Conservation (phyloP, 2,329 filamentous ascomycete genomes). For the Ascochyta fabae region DNA sequence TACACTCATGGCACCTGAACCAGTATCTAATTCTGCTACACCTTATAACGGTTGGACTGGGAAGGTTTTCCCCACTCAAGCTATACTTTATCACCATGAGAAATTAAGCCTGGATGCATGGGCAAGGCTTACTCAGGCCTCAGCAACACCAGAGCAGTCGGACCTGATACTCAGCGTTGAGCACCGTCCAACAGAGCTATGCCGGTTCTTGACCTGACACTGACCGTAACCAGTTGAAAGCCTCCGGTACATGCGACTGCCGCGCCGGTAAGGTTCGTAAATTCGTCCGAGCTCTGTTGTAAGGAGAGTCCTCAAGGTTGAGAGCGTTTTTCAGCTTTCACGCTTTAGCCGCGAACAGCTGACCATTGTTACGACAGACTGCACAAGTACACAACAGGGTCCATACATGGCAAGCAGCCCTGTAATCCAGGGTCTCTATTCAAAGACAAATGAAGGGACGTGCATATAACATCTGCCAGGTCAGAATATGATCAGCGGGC, state of each 20-base stretch:
- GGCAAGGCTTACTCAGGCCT: not conserved
- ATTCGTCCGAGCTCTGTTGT: not conserved
- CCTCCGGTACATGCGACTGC: not conserved
- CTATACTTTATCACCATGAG: not conserved
- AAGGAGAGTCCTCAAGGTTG: too few species aligned
- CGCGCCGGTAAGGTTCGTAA: not conserved
- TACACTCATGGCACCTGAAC: not conserved
- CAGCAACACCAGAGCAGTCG: too few species aligned
- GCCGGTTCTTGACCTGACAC: not conserved
- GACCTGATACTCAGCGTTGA: not conserved
- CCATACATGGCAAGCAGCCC: not conserved
- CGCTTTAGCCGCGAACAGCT: too few species aligned
- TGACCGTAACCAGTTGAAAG: not conserved
- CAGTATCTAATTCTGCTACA: not conserved
- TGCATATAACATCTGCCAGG: not conserved
- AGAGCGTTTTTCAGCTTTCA: too few species aligned
- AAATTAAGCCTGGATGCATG: not conserved
- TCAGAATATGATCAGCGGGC: conserved; percentile 1
- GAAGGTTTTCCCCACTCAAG: not conserved
- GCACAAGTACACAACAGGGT: not conserved
- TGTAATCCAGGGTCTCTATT: not conserved
- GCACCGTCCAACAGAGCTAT: not conserved
- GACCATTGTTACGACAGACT: not conserved
- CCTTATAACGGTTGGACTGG: too few species aligned
- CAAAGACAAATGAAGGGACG: not conserved